Evolutionary conservation across 1,284 basidiomycete species (phyloP).

Genomic region (Naganishia cerealis): DNA sequence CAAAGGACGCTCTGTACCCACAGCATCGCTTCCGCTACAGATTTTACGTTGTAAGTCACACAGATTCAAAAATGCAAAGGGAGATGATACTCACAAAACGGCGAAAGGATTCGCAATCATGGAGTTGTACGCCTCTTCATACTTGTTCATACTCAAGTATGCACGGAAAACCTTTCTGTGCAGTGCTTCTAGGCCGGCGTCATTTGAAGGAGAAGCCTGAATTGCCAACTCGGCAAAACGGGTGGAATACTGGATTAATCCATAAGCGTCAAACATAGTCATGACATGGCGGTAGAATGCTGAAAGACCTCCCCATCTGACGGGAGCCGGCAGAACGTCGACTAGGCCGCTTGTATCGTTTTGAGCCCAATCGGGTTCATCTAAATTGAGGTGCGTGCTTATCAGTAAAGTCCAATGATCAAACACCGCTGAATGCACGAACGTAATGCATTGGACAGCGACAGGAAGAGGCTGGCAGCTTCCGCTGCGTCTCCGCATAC

Average conservation of each 20-base stretch:
- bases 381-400: constrained; percentile 54
- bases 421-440: constrained; percentile 44
- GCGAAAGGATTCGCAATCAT: constrained; percentile 72
- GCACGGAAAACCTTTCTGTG: constrained; percentile 79
- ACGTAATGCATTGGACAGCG: constrained; percentile 69
- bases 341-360: constrained; percentile 68
- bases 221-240: constrained; percentile 74
- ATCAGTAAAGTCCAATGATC: not conserved
- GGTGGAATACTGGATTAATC: constrained; percentile 65
- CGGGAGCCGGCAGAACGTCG: constrained; percentile 63
- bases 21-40: constrained; percentile 16
- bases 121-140: constrained; percentile 80
- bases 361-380: constrained; percentile 37
- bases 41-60: not conserved
- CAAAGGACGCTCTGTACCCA: constrained; percentile 31
- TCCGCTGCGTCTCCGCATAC: not conserved
- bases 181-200: constrained; percentile 63
- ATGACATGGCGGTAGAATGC: constrained; percentile 75
- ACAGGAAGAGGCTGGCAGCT: constrained; percentile 12
- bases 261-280: constrained; percentile 67
- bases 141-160: constrained; percentile 68
- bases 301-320: constrained; percentile 64
- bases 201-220: constrained; percentile 61
- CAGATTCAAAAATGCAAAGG: not conserved
- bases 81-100: constrained; percentile 64